Evolutionary conservation across 345 rosid genomes (phyloP).

Genomic region (Sonneratia caseolaris): DNA sequence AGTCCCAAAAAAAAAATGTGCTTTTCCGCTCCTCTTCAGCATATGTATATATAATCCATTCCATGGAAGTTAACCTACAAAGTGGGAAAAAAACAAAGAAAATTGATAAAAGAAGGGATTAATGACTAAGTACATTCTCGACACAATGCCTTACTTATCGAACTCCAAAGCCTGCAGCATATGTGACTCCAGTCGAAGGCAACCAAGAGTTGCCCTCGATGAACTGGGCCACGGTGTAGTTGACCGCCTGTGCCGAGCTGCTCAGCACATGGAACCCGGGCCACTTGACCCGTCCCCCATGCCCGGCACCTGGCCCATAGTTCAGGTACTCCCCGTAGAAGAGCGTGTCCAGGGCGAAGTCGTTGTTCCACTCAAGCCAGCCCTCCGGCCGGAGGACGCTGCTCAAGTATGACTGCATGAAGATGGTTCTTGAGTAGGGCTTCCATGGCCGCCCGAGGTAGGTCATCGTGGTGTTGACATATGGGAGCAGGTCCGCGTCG

Average conservation of each 20-base stretch:
- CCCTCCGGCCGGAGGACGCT: slow-evolving; percentile 50
- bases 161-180: slow-evolving; percentile 21
- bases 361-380: slow-evolving; percentile 71
- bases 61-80: background rate
- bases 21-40: background rate
- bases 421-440: slow-evolving; percentile 55
- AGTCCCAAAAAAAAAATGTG: background rate
- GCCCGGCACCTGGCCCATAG: slow-evolving; percentile 47
- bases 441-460: slow-evolving; percentile 94
- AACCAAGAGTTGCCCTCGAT: slow-evolving; percentile 62
- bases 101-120: background rate
- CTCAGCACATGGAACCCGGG: slow-evolving; percentile 54
- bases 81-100: background rate
- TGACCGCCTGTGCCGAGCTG: slow-evolving; percentile 29
- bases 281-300: slow-evolving; percentile 58
- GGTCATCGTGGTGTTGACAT: slow-evolving; percentile 29
- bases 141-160: slow-evolving; percentile 2
- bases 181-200: slow-evolving; percentile 50
- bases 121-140: background rate
- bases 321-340: slow-evolving; percentile 69
- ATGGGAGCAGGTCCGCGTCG: slow-evolving; percentile 47
- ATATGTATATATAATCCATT: background rate
- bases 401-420: slow-evolving; percentile 62
- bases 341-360: slow-evolving; percentile 44
- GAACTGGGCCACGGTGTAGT: slow-evolving; percentile 62